Conservation (phyloP, 2,329 filamentous ascomycete genomes). For the Knoxdaviesia proteae region DNA sequence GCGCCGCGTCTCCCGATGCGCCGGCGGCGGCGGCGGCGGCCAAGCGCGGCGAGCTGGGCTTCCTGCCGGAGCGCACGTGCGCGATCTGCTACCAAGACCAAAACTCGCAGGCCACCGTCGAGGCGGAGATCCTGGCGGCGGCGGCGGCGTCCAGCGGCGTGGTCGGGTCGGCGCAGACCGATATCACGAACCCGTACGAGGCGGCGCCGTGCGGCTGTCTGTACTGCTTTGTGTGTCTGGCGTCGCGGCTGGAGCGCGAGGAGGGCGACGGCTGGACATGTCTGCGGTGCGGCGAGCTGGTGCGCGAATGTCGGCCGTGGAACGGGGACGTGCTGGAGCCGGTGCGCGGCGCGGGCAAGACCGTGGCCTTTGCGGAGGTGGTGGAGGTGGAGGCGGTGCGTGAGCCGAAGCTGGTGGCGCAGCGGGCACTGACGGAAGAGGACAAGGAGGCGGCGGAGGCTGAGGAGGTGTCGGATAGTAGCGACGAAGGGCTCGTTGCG, state of each 20-base stretch:
- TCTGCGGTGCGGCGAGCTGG: slow-evolving; percentile 63
- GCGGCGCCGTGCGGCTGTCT: slow-evolving; percentile 73
- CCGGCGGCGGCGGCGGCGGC: slow-evolving; percentile 22
- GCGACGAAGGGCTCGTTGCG: background rate
- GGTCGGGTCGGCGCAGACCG: slow-evolving; percentile 71
- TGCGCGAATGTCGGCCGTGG: slow-evolving; percentile 82
- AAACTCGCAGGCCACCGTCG: slow-evolving; percentile 48
- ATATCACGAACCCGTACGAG: slow-evolving; percentile 93
- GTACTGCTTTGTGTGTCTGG: slow-evolving; percentile 94
- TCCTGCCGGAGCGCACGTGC: slow-evolving; percentile 82
- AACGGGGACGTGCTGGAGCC: slow-evolving; percentile 64
- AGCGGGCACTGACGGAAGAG: background rate
- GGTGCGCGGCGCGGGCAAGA: slow-evolving; percentile 24
- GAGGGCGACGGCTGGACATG: slow-evolving; percentile 91
- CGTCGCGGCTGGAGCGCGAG: slow-evolving; percentile 71
- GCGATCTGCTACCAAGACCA: slow-evolving; percentile 94
- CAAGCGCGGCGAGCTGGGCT: slow-evolving; percentile 53
- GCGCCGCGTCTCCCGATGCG: background rate
- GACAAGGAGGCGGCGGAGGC: background rate
- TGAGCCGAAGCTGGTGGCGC: background rate
- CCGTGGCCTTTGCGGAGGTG: slow-evolving; percentile 42
- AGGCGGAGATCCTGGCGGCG: slow-evolving; percentile 56
- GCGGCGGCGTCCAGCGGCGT: slow-evolving; percentile 54
- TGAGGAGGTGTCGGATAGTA: background rate
- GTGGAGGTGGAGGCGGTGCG: slow-evolving; percentile 10